These are phyloP conservation scores for Boletus rubroflammeus DNA, from an alignment of 768 basidiomycete genomes.

Conservation along the genomic window DNA sequence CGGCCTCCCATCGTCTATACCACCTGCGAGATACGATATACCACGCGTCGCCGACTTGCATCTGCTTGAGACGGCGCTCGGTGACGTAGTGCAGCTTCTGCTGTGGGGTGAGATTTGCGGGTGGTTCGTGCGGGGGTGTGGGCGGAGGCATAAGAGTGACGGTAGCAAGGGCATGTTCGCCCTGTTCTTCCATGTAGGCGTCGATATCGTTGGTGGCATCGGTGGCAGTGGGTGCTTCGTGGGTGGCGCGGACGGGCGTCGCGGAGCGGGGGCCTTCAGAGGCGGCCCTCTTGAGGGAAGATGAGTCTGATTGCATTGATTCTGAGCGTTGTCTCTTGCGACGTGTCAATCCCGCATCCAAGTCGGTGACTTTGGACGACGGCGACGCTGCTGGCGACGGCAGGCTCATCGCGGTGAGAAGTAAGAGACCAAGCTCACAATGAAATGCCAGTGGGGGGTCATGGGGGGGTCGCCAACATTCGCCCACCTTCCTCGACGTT, in stretches of 20 bases:
- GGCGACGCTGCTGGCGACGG: slow-evolving; percentile 43
- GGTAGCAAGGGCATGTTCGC: slow-evolving; percentile 31
- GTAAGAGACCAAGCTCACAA: not conserved
- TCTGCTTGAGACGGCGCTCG: slow-evolving; percentile 40
- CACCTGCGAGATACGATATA: slow-evolving; percentile 68
- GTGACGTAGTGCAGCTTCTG: slow-evolving; percentile 54
- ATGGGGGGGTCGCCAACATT: slow-evolving; percentile 11
- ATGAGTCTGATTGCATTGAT: slow-evolving; percentile 72
- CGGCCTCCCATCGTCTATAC: slow-evolving; percentile 74
- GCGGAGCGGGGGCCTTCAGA: slow-evolving; percentile 60
- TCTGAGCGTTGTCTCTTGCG: slow-evolving; percentile 73
- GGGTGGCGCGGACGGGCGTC: slow-evolving; percentile 25
- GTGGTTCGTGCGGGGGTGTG: slow-evolving; percentile 24
- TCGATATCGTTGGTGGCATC: slow-evolving; percentile 55
- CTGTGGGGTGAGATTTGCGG: slow-evolving; percentile 30
- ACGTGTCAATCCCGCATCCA: slow-evolving; percentile 29
- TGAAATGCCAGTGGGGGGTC: not conserved
- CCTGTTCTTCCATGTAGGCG: slow-evolving; percentile 61
- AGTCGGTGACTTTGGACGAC: slow-evolving; percentile 38
- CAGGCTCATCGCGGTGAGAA: slow-evolving; percentile 38
- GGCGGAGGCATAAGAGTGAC: slow-evolving; percentile 25
- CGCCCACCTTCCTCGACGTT: not conserved
- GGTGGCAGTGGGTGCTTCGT: slow-evolving; percentile 12
- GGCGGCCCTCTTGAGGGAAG: slow-evolving; percentile 76
- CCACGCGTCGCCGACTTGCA: slow-evolving; percentile 73